Base-by-base conservation (phyloP, 108 stramenopile species). In the Conticribra weissflogii region DNA sequence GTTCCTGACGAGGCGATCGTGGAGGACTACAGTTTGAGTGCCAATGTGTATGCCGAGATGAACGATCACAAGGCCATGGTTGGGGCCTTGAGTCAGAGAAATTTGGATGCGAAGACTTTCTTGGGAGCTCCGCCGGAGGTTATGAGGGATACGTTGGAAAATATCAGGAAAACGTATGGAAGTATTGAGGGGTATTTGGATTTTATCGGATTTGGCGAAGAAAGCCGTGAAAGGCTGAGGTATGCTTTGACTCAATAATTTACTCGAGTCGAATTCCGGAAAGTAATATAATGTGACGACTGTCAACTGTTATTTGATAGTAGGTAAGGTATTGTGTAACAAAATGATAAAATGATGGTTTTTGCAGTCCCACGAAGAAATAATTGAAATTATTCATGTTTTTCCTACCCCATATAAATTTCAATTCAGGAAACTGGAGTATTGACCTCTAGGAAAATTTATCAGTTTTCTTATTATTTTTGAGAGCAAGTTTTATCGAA, bases 21-120 rank as follows among this genome's bases (percentile, higher is more conserved):
- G 8, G 89, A 92, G 69, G 95, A 96, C 74, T 96, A 96, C 61
- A 85, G 87, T 30, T 72, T 93, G 31, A 91, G 89, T 51, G 92
- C 92, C 54, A 92, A 96, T 72, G 95, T 96, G 5, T 96, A 96
- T 76, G 89, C 92, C 18, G 92, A 96, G 78, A 93, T 96, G 88
- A 86, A 91, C 25, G 95, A 96, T 67, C 90, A 94, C 59, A 81
- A 91, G 69, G 95, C 95, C 59, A 96, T 96, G 95, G 95, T 96
- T 9, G 95, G 95, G 7, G 95, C 95, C 15, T 74, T 96, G 41
- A 86, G 87, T 29, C 95, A 96, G 70, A 72, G 92, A 9, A 90
- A 78, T 76, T 66, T 96, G 48, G 89, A 93, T 66, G 84, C 95
- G 22, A 93, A 96, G 59, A 89, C 86, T 14, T 96, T 96, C 54